Percentiles rank a stretch among this genome's conserved stretches.
Conservation (phyloP, 2,329 filamentous ascomycete species). For the Cladosporium sp. region DNA sequence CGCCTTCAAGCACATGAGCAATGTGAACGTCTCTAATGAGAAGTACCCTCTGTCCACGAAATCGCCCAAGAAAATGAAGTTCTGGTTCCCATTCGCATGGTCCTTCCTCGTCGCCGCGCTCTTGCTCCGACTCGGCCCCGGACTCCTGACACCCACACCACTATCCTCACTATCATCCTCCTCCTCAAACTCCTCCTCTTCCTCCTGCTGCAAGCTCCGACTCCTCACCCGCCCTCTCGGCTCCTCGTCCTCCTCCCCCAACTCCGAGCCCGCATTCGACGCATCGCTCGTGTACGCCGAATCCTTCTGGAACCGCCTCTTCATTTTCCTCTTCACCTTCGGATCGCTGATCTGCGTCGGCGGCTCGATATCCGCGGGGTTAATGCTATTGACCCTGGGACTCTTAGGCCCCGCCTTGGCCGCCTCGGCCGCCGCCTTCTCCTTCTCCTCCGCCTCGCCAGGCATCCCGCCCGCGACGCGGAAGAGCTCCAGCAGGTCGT, state of each 20-base stretch:
- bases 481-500: conserved; percentile 94
- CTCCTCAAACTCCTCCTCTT: conserved; percentile 45
- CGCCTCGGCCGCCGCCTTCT: conserved; percentile 17
- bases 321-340: conserved; percentile 79
- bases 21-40: conserved; percentile 65
- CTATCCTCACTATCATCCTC: conserved; percentile 41
- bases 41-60: conserved; percentile 72
- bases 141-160: conserved; percentile 36
- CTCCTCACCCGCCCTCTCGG: conserved; percentile 32
- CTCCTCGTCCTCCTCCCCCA: conserved; percentile 37
- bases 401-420: conserved; percentile 24
- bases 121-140: conserved; percentile 30
- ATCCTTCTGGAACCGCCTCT: conserved; percentile 46
- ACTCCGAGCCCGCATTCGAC: conserved; percentile 35
- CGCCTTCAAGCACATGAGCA: conserved; percentile 66
- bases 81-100: conserved; percentile 54
- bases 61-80: conserved; percentile 67
- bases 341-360: conserved; percentile 83
- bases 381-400: conserved; percentile 53
- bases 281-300: conserved; percentile 48
- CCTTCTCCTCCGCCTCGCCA: conserved; percentile 50
- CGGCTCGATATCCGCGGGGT: conserved; percentile 85
- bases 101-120: conserved; percentile 33
- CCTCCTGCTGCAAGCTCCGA: conserved; percentile 29
- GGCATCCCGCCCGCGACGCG: conserved; percentile 96